Base-by-base conservation (phyloP, 2,329 filamentous ascomycete genomes). In the Lasiodiplodia gonubiensis region DNA sequence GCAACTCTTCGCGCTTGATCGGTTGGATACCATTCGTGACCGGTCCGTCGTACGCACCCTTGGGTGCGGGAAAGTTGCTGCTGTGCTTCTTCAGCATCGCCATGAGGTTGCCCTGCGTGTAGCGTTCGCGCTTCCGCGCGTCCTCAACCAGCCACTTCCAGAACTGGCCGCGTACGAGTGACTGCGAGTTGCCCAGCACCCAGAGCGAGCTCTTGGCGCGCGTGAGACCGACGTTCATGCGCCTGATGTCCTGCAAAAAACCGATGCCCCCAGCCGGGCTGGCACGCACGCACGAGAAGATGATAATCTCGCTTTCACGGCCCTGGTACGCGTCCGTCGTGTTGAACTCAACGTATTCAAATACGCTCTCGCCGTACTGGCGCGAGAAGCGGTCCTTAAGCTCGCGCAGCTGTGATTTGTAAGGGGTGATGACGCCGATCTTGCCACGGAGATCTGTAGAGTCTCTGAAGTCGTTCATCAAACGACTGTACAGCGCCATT, bases 141-240 rank as follows among this genome's bases (percentile, higher is more conserved):
- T 99, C 92, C 39, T 91, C 86, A 64, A 99, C 92, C 52, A 99
- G 85, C 70, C 90, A 90, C 70, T 86, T 89, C 95, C 96, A 99
- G 79, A 93, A 97, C 75, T 95, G 88, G 69, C 95, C 95, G 75
- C 96, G 91, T 27, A 90, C 84, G 64, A 99, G 85, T 39, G 94
- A 93, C 67, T 90, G 86, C 0, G 95, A 95, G 79, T 98, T 96
- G 71, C 95, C 95, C 30, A 99, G 86, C 68, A 99, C 94, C 92
- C 94, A 99, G 11, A 99, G 86, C 39, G 94, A 97, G 11, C 92
- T 97, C 79, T 97, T 97, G 5, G 95, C 96, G 84, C 95, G 91
- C 25, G 95, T 99, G 69, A 99, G 85, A 82, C 95, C 95, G 74
- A 99, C 95, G 79, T 99, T 99, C 96, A 99, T 98, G 85, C 95